Base-by-base conservation (phyloP, 352 stramenopile species). In the Phytophthora agathidicida region DNA sequence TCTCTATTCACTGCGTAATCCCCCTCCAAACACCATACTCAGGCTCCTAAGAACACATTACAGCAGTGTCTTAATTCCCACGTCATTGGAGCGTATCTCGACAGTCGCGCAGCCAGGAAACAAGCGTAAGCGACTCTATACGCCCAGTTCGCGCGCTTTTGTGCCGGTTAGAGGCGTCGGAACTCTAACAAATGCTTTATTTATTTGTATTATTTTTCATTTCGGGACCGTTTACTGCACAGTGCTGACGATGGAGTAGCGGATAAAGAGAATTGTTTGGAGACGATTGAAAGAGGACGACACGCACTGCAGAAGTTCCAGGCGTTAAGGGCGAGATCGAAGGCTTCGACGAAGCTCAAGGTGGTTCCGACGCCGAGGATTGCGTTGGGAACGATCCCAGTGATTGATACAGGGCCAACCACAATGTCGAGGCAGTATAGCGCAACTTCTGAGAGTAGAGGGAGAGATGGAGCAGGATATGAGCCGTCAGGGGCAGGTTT, bases 11-110 rank as follows among this genome's bases (percentile, higher is more conserved):
- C 13, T 5, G 0, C 36, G 36, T 37, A 41, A 44, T 50, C 2
- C 8, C 7, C 22, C 13, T 2, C 24, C 14, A 48, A 50, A 32
- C 7, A 3, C n/a, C n/a, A n/a, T 26, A 19, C n/a, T 20, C 24
- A 78, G 71, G 71, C 71, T 0, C 59, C 68, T 4, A 62, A 42
- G 48, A 88, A 80, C 39, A 58, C 68, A 30, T 66, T 93, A 24
- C 80, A 91, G 49, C 79, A 91, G 46, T 88, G 83, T 48, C 64
- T 93, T 14, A 93, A 93, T 57, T 91, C 83, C 30, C 83, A 93
- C 52, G 71, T 87, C 49, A 93, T 91, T 53, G 83, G 68, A 36
- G 56, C 67, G 14, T 93, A 91, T 73, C 65, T 91, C n/a, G 73
- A 89, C 42, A 79, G 68, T 42, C 71, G 79, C 7, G 56, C 71